Evolutionary conservation across 768 basidiomycete species (phyloP), one percentile per base, ranked within the genome.

Genomic region (Boletus vinaceobasis): DNA sequence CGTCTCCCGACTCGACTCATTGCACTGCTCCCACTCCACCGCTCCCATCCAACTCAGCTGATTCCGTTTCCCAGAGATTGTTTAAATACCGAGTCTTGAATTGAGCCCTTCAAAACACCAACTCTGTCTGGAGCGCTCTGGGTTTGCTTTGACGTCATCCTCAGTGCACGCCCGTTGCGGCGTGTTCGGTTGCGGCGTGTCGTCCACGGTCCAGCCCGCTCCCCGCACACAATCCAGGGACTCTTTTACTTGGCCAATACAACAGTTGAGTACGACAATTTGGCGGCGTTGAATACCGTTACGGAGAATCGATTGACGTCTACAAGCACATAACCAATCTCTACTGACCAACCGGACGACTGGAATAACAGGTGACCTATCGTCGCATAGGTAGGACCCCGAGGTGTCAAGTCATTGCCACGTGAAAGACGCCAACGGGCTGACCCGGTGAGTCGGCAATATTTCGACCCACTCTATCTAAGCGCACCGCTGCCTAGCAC

Each of bases 161-260:
- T 46, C 14, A 9, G 15, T 35, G 32, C 39, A 45, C 26, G 49
- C 39, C 47, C 33, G 19, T 17, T 9, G 23, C 26, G 11, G 58
- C 58, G 29, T 59, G 58, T 42, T 59, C 47, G 57, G 42, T 27
- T 53, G 44, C 27, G 21, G 35, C 26, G 48, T 48, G 48, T 36
- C n/a, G n/a, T n/a, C n/a, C 39, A n/a, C 5, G 17, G 14, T 26
- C 32, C 9, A 29, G 32, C 40, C 32, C 42, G 6, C 5, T 31
- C 29, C 7, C 9, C 33, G 23, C 15, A n/a, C 7, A 23, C 19
- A 47, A 33, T 4, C 15, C 8, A 26, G 21, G 15, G 21, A 35
- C 7, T 33, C 31, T 23, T 21, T 15, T 26, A 44, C 47, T 19
- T 7, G 17, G 17, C 2, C 17, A 27, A 19, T 14, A 38, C n/a